Base-by-base conservation (phyloP, 2,329 filamentous ascomycete species). In the Arthrobotrys sphaeroides region DNA sequence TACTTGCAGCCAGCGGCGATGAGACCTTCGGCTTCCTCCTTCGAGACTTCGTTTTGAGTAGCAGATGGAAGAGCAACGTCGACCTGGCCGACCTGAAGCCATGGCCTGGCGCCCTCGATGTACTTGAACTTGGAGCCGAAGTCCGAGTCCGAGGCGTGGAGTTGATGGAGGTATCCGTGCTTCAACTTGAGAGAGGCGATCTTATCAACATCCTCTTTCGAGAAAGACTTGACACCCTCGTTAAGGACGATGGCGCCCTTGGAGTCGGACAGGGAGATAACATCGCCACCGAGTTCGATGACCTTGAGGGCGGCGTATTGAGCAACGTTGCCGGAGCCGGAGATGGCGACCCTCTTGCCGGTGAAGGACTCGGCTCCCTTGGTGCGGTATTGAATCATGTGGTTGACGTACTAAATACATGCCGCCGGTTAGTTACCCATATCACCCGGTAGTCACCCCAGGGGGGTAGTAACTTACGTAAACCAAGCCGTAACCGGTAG, bases 281-380 rank as follows among this genome's bases (percentile, higher is more conserved):
- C 92, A 70, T 88, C 94, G 78, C 90, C 95, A 81, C 95, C 95
- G 80, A 98, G 92, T 87, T 98, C 94, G 81, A 98, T 95, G 82
- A 90, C 90, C 86, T 98, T 98, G 80, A 98, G 90, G 0, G 94
- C 95, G 31, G 94, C 94, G 85, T 95, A 98, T 86, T 98, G 95
- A 31, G 95, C 95, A 66, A 98, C 95, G 86, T 99, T 99, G 79
- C 95, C 95, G 73, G 94, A 97, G 78, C 95, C 95, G 47, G 95
- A 97, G 84, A 99, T 91, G 83, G 94, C 92, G 69, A 98, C 95
- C 75, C 90, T 90, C 89, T 98, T 98, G 85, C 93, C 94, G 78
- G 88, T 84, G 86, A 96, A 96, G 79, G 87, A 88, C 82, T 96
- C 93, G 82, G 90, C 90, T 83, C 92, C 93, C 76, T 85, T 85